Evolutionary conservation across 805 yeast genomes (phyloP), one percentile per base, ranked within the genome.

Genomic region (Kuraishia floccosa): DNA sequence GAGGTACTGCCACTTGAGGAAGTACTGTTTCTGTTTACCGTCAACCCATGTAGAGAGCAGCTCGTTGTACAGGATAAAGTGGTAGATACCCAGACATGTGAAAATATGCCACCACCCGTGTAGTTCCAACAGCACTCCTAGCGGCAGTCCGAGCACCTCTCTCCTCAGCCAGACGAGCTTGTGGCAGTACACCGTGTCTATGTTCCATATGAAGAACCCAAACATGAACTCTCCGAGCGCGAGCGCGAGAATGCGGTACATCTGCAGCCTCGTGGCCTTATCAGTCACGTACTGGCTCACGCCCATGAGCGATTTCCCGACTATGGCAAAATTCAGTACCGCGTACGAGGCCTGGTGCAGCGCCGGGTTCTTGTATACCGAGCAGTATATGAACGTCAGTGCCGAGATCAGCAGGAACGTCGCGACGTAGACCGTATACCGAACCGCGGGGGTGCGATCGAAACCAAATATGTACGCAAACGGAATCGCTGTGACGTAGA

Each of bases 71-170:
- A 80, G 75, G 39, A 86, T 65, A 51, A 82, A 85, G 49, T 65
- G 78, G 55, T 84, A 87, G 9, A 86, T 87, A 1, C 95, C 94
- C 13, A 73, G 57, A 0, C 91, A 86, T 0, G 87, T 79, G 34
- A 80, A 59, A 17, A 80, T 56, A 47, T 86, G 96, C 96, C 96
- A 86, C 95, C 95, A 87, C 16, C 91, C 94, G 46, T 86, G 96
- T 16, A 87, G 76, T 51, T 86, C 96, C 20, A 87, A 60, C 4
- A 86, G 42, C 35, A 82, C 72, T 2, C 96, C 96, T 35, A 78
- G 69, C 2, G 96, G 96, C 58, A 81, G 68, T 1, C 94, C 89
- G 13, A 72, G 48, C 50, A 62, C 54, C 2, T 54, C 41, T 39
- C 89, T 66, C 46, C 95, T 66, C 5, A 69, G 48, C 5, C 54